phyloP scores from a whole-genome alignment of 371 early-diverging fungal species.

The Mucor irregularis region DNA sequence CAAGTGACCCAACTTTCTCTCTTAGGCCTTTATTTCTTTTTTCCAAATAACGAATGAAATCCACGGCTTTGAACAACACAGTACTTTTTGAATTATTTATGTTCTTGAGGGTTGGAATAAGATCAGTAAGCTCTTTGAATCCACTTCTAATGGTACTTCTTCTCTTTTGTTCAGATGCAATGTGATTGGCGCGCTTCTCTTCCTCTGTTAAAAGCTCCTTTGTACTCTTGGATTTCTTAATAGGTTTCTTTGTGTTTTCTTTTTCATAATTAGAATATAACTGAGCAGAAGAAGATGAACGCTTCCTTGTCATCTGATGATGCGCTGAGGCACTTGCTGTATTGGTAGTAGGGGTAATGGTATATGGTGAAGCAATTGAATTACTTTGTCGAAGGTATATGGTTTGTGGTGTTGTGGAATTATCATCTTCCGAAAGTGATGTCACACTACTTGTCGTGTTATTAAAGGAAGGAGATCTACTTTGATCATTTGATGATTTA shows the following conservation, averaged over 20 bases:
- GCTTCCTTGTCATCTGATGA: background rate
- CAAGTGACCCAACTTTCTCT: slow-evolving; percentile 49
- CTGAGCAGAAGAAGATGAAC: background rate
- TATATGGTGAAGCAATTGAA: slow-evolving; percentile 18
- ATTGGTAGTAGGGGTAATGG: background rate
- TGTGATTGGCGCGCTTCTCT: slow-evolving; percentile 89
- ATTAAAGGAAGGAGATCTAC: background rate
- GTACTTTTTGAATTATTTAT: slow-evolving; percentile 58
- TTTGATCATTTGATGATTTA: background rate
- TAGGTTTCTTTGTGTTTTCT: background rate
- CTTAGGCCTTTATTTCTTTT: slow-evolving; percentile 43
- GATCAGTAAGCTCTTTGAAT: slow-evolving; percentile 77
- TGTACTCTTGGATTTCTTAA: slow-evolving; percentile 7
- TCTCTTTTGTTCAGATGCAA: slow-evolving; percentile 88
- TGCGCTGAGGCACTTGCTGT: background rate
- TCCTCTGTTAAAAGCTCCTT: slow-evolving; percentile 79
- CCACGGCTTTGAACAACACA: slow-evolving; percentile 57
- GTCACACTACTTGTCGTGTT: slow-evolving; percentile 2
- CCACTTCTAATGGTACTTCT: slow-evolving; percentile 84
- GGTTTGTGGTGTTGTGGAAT: slow-evolving; percentile 7
- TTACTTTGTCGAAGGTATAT: slow-evolving; percentile 29
- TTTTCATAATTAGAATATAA: background rate
- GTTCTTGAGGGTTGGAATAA: slow-evolving; percentile 75
- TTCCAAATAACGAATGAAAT: slow-evolving; percentile 47
- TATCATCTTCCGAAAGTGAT: background rate